These are phyloP conservation scores for Saturnispora zaruensis DNA, from an alignment of 805 yeast genomes.

Conservation along the genomic window DNA sequence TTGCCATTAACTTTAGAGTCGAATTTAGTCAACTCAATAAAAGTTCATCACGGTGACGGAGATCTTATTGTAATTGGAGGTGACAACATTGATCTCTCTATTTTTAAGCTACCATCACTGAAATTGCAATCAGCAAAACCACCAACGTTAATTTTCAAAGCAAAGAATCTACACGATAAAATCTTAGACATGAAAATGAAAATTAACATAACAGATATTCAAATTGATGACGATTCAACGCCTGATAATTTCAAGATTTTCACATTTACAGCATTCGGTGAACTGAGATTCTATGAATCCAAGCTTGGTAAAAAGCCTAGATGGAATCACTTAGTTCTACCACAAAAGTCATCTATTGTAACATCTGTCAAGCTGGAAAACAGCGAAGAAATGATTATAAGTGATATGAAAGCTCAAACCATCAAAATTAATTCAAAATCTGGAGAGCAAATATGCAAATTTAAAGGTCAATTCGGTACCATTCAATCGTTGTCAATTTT, in stretches of 20 bases:
- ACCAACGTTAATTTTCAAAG: slow-evolving; percentile 45
- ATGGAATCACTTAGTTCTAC: slow-evolving; percentile 34
- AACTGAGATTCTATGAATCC: slow-evolving; percentile 66
- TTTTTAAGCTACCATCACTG: slow-evolving; percentile 29
- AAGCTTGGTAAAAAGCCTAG: slow-evolving; percentile 60
- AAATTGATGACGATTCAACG: slow-evolving; percentile 32
- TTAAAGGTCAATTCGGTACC: slow-evolving; percentile 70
- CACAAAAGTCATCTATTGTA: slow-evolving; percentile 17
- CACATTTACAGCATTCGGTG: slow-evolving; percentile 68
- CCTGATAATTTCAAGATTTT: slow-evolving; percentile 42
- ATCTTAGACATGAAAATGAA: slow-evolving; percentile 74
- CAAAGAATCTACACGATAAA: slow-evolving; percentile 77
- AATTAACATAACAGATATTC: slow-evolving; percentile 60
- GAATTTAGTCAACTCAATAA: slow-evolving; percentile 15
- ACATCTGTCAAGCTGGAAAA: slow-evolving; percentile 18
- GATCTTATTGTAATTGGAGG: slow-evolving; percentile 78
- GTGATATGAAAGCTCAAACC: slow-evolving; percentile 64
- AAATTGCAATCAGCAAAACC: slow-evolving; percentile 9
- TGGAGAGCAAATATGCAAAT: slow-evolving; percentile 59
- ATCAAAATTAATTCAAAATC: slow-evolving; percentile 43
- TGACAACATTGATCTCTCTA: slow-evolving; percentile 62
- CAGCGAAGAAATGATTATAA: slow-evolving; percentile 44
- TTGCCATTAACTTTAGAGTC: slow-evolving; percentile 29
- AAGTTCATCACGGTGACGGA: slow-evolving; percentile 19
- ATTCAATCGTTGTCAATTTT: slow-evolving; percentile 35